Evolutionary conservation across 306 rosid genomes (phyloP), one percentile per base, ranked within the genome.

Genomic region (Castanea sativa): DNA sequence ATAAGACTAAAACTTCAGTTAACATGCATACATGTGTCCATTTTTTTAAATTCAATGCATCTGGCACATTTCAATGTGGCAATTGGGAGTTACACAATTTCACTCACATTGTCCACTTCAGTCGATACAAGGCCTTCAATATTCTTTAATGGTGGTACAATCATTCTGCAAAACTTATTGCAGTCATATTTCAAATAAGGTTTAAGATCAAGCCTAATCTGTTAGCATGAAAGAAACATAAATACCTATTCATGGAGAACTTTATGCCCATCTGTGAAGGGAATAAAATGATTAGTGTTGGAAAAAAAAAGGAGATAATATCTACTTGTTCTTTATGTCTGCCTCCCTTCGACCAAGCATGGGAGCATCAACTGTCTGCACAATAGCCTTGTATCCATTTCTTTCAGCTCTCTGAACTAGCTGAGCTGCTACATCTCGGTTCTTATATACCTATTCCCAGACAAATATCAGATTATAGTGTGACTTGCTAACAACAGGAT

Each of bases 291-390:
- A 45, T 45, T 58, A 52, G 53, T 45, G 53, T 45, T 20, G 14
- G 19, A 61, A 5, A 45, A 45, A 10, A 12, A 45, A 41, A 41
- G 51, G 55, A 71, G 57, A 72, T 5, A 1, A 71, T 10, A 41
- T 55, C 27, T 74, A 91, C 92, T 81, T 85, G 77, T 88, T 90
- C 80, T 83, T 84, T 75, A 85, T 90, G 85, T 88, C 94, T 67
- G 90, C 92, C 77, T 90, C 94, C 76, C 92, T 88, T 80, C 89
- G 76, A 72, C 94, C 94, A 61, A 79, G 83, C 65, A 83, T 75
- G 5, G 92, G 92, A 71, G 79, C 68, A 78, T 90, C 92, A 65
- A 56, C 89, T 19, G 92, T 90, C 76, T 88, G 68, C 60, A 90
- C 88, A 79, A 90, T 76, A 52, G 89, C 94, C 71, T 86, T 90